A percentile compares a stretch with the other conserved stretches of the same genome.
Conservation (phyloP, 1,139 yeast genomes). For the Yamadazyma atlantica region DNA sequence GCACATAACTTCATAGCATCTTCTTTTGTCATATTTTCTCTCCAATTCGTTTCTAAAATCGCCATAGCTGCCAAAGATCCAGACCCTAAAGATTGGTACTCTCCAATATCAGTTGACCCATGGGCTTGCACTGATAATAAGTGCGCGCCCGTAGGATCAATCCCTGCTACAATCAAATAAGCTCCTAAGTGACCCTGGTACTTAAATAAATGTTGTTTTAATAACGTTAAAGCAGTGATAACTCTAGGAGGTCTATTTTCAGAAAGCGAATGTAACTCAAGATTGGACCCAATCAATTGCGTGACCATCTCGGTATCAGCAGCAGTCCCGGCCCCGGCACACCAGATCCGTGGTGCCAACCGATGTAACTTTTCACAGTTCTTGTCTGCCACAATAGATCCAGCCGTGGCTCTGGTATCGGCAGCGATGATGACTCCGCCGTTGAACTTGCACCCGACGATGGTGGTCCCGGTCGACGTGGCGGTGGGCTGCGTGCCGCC, state of each 20-base stretch:
- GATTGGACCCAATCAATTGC: constrained; percentile 83
- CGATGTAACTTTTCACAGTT: constrained; percentile 95
- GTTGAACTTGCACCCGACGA: constrained; percentile 89
- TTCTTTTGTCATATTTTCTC: constrained; percentile 70
- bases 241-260: constrained; percentile 89
- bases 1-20: constrained; percentile 89
- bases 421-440: constrained; percentile 98
- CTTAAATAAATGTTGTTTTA: constrained; percentile 92
- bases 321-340: constrained; percentile 99
- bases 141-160: constrained; percentile 94
- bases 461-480: constrained; percentile 97
- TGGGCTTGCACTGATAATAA: constrained; percentile 94
- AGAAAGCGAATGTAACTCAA: constrained; percentile 84
- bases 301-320: constrained; percentile 99
- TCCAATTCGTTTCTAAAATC: constrained; percentile 86
- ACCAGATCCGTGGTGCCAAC: constrained; percentile 93
- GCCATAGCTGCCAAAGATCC: constrained; percentile 99
- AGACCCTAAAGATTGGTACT: constrained; percentile 87
- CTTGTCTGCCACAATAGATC: constrained; percentile 94
- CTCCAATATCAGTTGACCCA: constrained; percentile 95
- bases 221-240: constrained; percentile 86
- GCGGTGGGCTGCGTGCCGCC: constrained; percentile 83
- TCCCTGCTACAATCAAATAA: constrained; percentile 93
- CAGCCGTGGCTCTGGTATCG: constrained; percentile 96
- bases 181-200: constrained; percentile 98